Percentiles rank a stretch among this genome's conserved stretches.
Conservation (phyloP, 2,329 filamentous ascomycete genomes). For the Hypoxylon sp. region DNA sequence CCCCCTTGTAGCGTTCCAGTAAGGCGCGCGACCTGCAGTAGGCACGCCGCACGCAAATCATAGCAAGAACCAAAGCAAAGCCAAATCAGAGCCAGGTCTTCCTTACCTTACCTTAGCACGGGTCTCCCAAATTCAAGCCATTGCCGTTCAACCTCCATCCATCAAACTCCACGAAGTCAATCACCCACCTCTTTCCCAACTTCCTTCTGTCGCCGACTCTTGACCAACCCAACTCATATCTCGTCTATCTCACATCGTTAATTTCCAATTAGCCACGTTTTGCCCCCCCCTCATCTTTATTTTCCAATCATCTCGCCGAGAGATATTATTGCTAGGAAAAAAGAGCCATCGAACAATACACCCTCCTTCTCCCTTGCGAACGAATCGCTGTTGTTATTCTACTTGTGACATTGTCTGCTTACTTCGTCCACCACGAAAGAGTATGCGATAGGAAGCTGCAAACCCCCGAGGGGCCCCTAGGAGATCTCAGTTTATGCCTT, state of each 20-base stretch:
- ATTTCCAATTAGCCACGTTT: conserved; percentile 6
- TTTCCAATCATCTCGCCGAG: conserved; percentile 8
- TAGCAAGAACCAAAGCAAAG: conserved; percentile 13
- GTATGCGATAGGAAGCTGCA: conserved; percentile 48
- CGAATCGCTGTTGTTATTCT: conserved; percentile 8
- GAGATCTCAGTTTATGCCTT: conserved; percentile 27
- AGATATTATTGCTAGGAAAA: conserved; percentile 1
- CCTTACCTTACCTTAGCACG: conserved; percentile 32
- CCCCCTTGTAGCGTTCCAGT: conserved; percentile 18
- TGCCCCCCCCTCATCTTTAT: conserved; percentile 3
- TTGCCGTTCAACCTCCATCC: conserved; percentile 39
- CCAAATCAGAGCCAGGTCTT: conserved; percentile 21
- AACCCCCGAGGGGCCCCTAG: conserved; percentile 34
- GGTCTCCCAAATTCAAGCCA: conserved; percentile 32
- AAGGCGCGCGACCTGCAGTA: conserved; percentile 37
- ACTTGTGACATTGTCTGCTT: conserved; percentile 5
- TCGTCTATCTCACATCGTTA: neutral
- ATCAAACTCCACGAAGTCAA: conserved; percentile 30
- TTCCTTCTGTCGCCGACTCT: conserved; percentile 8
- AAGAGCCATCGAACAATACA: conserved; percentile 26
- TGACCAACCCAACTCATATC: neutral
- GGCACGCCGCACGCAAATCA: conserved; percentile 32
- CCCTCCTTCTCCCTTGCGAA: conserved; percentile 25
- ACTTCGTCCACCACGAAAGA: conserved; percentile 29
- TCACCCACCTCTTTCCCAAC: conserved; percentile 31